Percentiles rank a stretch among this genome's conserved stretches.
Conservation (phyloP, 441 rosid genomes). For the Erysimum cheiri region DNA sequence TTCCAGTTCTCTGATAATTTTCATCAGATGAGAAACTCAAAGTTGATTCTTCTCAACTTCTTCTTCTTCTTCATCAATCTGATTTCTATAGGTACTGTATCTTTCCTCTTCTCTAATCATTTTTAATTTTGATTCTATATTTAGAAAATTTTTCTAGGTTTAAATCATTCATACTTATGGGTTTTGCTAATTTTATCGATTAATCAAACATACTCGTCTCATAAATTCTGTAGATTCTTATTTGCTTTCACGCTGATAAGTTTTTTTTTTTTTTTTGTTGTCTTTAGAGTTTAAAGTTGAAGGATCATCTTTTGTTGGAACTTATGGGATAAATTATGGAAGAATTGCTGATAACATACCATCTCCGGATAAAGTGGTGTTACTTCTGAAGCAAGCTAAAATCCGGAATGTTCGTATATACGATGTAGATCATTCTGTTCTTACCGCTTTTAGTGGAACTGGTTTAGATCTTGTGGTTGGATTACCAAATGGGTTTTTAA, state of each 20-base stretch:
- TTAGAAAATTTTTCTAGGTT: too few relatives aligned
- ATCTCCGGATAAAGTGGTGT: conserved; percentile 83
- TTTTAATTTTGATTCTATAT: too few relatives aligned
- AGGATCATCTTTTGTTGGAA: conserved; percentile 69
- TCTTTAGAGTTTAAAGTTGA: conserved; percentile 49
- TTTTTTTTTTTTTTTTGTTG: neutral
- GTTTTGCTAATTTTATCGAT: conserved; percentile 7
- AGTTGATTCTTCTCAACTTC: conserved; percentile 41
- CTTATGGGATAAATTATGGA: conserved; percentile 95
- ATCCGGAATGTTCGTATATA: conserved; percentile 85
- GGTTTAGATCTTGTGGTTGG: conserved; percentile 88
- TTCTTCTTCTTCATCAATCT: conserved; percentile 44
- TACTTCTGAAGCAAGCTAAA: conserved; percentile 80
- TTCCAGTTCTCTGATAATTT: conserved; percentile 15
- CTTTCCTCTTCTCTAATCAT: neutral
- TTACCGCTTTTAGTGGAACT: conserved; percentile 77
- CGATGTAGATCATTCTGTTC: conserved; percentile 84
- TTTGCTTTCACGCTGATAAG: neutral
- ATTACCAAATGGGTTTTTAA: conserved; percentile 70
- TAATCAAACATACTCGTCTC: neutral
- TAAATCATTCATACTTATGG: neutral
- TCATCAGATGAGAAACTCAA: conserved; percentile 49
- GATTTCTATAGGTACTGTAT: conserved; percentile 49
- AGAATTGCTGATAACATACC: conserved; percentile 90
- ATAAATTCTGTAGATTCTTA: neutral